A percentile compares a stretch with the other conserved stretches of the same genome.
phyloP scores from a whole-genome alignment of 345 rosid species.

The Noccaea caerulescens region DNA sequence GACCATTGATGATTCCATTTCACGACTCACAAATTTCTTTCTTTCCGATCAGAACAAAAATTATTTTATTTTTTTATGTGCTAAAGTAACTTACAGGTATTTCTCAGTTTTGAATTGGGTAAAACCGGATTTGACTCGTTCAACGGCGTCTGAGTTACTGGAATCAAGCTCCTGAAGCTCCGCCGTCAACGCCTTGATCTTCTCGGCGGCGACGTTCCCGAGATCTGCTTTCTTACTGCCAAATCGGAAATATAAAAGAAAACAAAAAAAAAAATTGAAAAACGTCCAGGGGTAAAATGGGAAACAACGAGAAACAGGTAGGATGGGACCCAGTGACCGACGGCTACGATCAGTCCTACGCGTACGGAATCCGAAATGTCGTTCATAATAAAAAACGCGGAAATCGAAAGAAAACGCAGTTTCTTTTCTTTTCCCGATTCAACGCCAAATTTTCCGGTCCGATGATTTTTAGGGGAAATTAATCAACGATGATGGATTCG shows the following conservation, averaged over 20 bases:
- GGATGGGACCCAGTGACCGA: slow-evolving; percentile 29
- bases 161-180: slow-evolving; percentile 63
- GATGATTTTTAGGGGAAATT: not conserved
- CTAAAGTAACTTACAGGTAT: slow-evolving; percentile 57
- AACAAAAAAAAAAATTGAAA: slow-evolving; percentile 23
- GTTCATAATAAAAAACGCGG: slow-evolving; percentile 5
- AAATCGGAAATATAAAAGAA: not conserved
- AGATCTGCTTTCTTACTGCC: slow-evolving; percentile 72
- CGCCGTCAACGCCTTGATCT: slow-evolving; percentile 74
- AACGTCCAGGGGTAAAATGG: not conserved
- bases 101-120: slow-evolving; percentile 71
- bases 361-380: not conserved
- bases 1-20: slow-evolving; percentile 30
- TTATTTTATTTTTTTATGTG: not conserved
- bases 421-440: not conserved
- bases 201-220: slow-evolving; percentile 74
- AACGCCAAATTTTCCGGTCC: not conserved
- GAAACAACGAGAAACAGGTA: not conserved
- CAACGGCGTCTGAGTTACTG: slow-evolving; percentile 53
- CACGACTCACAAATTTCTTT: slow-evolving; percentile 21
- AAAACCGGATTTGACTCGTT: slow-evolving; percentile 75
- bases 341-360: slow-evolving; percentile 26
- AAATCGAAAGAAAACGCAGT: not conserved
- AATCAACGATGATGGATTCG: slow-evolving; percentile 7
- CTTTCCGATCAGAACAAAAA: slow-evolving; percentile 9